Base-by-base conservation (phyloP, 2,329 filamentous ascomycete genomes). In the Colletotrichum sp. region DNA sequence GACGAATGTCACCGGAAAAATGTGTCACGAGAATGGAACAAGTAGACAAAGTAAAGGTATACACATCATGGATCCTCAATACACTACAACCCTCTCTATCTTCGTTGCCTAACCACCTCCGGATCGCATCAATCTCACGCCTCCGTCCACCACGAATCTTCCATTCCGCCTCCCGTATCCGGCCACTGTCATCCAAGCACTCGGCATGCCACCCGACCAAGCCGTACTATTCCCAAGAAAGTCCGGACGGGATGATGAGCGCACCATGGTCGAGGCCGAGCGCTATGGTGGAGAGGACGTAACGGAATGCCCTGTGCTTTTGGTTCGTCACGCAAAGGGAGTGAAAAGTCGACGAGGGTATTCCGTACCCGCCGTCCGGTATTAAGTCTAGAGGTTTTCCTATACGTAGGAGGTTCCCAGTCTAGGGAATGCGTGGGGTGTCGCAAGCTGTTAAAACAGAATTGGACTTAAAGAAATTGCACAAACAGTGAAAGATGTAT, bases 351-450 rank as follows among this genome's bases (percentile, higher is more conserved):
- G 66, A 74, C 74, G 38, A 75, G 65, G 74, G 74, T 69, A 36
- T 64, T 77, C 63, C 71, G 70, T 60, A 76, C 75, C 75, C 72
- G 57, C 72, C 74, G 71, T 78, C 77, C 65, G 82, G 80, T 86
- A 86, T 87, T 87, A 87, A 86, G 84, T 86, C 85, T 87, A 87
- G 81, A 79, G 81, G 77, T 82, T 84, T 65, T 82, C 84, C 84
- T 82, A 82, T 86, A 85, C 83, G 82, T 82, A 84, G 80, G 80
- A 80, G 79, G 48, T 72, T 74, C 77, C 75, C 72, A 52, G 65
- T 72, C 69, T 67, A 71, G 75, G 67, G 72, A 75, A 68, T 67
- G 68, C 70, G 72, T 69, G 75, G 66, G 28, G 52, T 67, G 34
- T 60, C 60, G 71, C 77, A 75, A 77, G 28, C 71, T 75, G 73